These are phyloP conservation scores for Epichloe uncinata DNA, from an alignment of 2,329 filamentous ascomycete genomes.

Conservation along the genomic window DNA sequence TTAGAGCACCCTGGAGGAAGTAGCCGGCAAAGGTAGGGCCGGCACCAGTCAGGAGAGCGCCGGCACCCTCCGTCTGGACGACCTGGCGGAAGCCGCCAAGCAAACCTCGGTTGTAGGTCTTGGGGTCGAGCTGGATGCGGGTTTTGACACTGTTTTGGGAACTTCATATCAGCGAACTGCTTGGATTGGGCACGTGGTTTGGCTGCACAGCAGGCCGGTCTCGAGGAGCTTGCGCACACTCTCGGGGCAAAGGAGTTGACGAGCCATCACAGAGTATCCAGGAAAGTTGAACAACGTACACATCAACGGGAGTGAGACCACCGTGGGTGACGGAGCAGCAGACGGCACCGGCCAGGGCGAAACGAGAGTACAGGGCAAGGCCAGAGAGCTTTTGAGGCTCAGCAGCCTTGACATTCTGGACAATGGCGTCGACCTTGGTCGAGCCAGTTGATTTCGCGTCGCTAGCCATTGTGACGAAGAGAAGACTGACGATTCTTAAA, in stretches of 20 bases:
- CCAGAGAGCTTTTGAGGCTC: slow-evolving; percentile 32
- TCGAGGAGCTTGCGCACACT: background rate
- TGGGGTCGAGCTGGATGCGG: slow-evolving; percentile 83
- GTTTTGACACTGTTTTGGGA: slow-evolving; percentile 65
- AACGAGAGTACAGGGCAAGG: slow-evolving; percentile 76
- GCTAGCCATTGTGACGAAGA: slow-evolving; percentile 29
- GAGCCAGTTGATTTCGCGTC: slow-evolving; percentile 23
- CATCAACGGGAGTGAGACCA: slow-evolving; percentile 93
- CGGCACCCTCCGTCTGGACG: slow-evolving; percentile 70
- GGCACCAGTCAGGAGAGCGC: slow-evolving; percentile 72
- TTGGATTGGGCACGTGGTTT: background rate
- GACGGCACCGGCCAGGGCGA: slow-evolving; percentile 93
- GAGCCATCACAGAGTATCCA: background rate
- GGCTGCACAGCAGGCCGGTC: background rate
- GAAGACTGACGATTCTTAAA: slow-evolving; percentile 1
- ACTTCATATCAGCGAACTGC: background rate
- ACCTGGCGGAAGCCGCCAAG: slow-evolving; percentile 80
- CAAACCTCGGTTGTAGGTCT: slow-evolving; percentile 77
- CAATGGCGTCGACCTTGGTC: slow-evolving; percentile 31
- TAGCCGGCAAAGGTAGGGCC: slow-evolving; percentile 81
- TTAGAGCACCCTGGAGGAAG: slow-evolving; percentile 88
- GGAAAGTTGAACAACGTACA: slow-evolving; percentile 55
- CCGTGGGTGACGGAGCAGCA: slow-evolving; percentile 98
- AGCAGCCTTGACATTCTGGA: slow-evolving; percentile 27
- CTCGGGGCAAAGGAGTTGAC: background rate